Conservation (phyloP, 2,329 filamentous ascomycete species). For the Aspergillus costaricaensis region DNA sequence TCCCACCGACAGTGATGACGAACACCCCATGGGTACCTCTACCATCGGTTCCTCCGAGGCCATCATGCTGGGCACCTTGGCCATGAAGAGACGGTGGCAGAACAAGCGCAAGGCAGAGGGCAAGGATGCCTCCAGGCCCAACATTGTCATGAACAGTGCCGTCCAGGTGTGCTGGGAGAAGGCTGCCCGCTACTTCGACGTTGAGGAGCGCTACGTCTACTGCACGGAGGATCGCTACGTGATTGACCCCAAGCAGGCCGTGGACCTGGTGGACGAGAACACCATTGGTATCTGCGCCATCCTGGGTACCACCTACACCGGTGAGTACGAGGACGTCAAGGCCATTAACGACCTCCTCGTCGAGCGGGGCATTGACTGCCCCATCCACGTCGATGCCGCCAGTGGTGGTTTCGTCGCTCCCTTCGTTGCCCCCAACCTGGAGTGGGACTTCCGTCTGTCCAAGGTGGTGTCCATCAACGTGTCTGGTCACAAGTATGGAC, state of each 20-base stretch:
- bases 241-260: slow-evolving; percentile 64
- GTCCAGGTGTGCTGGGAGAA: slow-evolving; percentile 99
- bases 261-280: slow-evolving; percentile 66
- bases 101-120: slow-evolving; percentile 80
- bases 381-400: slow-evolving; percentile 92
- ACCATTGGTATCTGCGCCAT: slow-evolving; percentile 92
- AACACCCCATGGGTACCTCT: slow-evolving; percentile 78
- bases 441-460: slow-evolving; percentile 90
- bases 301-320: slow-evolving; percentile 90
- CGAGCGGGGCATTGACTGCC: slow-evolving; percentile 71
- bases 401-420: slow-evolving; percentile 91
- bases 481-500: slow-evolving; percentile 84
- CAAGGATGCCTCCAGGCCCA: slow-evolving; percentile 77
- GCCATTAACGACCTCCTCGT: slow-evolving; percentile 84
- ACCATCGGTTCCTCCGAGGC: slow-evolving; percentile 84
- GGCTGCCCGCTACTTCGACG: slow-evolving; percentile 82
- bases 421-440: slow-evolving; percentile 78
- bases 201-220: slow-evolving; percentile 80
- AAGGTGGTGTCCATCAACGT: slow-evolving; percentile 93
- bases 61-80: slow-evolving; percentile 60
- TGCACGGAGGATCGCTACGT: slow-evolving; percentile 64
- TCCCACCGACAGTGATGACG: slow-evolving; percentile 57
- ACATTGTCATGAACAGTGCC: slow-evolving; percentile 93
- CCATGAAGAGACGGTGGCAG: slow-evolving; percentile 96
- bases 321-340: slow-evolving; percentile 93